Percentiles rank a stretch among this genome's conserved stretches.
Conservation (phyloP, 805 yeast genomes). For the Kazachstania taianensis region DNA sequence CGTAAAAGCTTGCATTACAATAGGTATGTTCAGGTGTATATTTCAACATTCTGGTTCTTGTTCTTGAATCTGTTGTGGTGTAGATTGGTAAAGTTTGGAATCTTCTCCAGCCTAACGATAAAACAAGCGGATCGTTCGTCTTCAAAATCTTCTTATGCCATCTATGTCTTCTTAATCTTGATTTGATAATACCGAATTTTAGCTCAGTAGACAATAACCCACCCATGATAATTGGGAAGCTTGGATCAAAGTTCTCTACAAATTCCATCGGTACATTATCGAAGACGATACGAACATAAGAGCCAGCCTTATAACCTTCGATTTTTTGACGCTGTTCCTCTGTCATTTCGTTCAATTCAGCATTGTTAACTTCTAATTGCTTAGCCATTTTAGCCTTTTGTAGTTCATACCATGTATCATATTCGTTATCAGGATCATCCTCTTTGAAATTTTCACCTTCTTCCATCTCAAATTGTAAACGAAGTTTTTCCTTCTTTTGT, state of each 20-base stretch:
- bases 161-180: conserved; percentile 92
- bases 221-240: conserved; percentile 78
- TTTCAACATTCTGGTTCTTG: conserved; percentile 94
- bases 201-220: conserved; percentile 86
- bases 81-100: conserved; percentile 94
- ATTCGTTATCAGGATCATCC: conserved; percentile 73
- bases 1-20: conserved; percentile 92
- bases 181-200: conserved; percentile 85
- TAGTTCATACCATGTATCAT: conserved; percentile 95
- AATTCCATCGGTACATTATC: conserved; percentile 83
- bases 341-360: conserved; percentile 66
- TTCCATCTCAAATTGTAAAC: conserved; percentile 71
- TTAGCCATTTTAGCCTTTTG: conserved; percentile 96
- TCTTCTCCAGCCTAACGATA: conserved; percentile 96
- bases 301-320: conserved; percentile 90
- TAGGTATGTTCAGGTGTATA: conserved; percentile 98
- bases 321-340: conserved; percentile 64
- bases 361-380: conserved; percentile 86
- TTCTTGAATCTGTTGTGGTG: conserved; percentile 94
- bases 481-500: conserved; percentile 76
- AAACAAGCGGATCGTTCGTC: conserved; percentile 87
- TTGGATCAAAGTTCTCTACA: conserved; percentile 75
- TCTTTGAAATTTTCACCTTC: conserved; percentile 63
- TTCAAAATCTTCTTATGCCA: conserved; percentile 97
- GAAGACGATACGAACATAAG: conserved; percentile 84